A percentile compares a stretch with the other conserved stretches of the same genome.
phyloP scores from a whole-genome alignment of 2,329 filamentous ascomycete genomes.

The Sporothrix sp. region DNA sequence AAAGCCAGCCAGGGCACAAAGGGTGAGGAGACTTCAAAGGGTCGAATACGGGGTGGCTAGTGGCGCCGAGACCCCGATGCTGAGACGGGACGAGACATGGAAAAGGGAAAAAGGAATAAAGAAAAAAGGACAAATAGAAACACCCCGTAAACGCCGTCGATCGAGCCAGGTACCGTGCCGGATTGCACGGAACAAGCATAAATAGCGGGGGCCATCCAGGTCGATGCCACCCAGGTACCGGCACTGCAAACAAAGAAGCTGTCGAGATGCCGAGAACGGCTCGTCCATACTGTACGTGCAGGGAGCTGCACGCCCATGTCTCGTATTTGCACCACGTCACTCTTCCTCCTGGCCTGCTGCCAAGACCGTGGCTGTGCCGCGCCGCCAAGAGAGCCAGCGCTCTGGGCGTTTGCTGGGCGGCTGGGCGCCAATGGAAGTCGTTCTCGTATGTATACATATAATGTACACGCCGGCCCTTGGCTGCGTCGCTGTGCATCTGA shows the following conservation, averaged over 20 bases:
- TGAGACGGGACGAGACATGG: not conserved
- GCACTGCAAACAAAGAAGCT: not conserved
- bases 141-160: too few relatives aligned
- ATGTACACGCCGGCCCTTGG: too few relatives aligned
- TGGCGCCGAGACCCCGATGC: not conserved
- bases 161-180: not conserved
- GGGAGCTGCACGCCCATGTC: not conserved
- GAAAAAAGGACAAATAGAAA: too few relatives aligned
- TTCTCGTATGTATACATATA: too few relatives aligned
- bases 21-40: too few relatives aligned
- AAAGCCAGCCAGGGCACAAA: not conserved
- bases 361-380: not conserved
- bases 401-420: conserved; percentile 6
- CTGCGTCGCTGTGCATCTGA: too few relatives aligned
- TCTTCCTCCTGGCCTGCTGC: not conserved
- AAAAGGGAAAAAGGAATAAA: not conserved
- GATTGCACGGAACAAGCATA: not conserved
- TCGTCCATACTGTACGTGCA: not conserved
- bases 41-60: conserved; percentile 1
- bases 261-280: not conserved
- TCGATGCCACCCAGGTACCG: too few relatives aligned
- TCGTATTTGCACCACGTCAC: not conserved
- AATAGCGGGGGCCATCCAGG: not conserved
- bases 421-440: conserved; percentile 4
- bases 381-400: conserved; percentile 1